Conservation (phyloP, 768 basidiomycete genomes). For the Cystofilobasidium ferigula region DNA sequence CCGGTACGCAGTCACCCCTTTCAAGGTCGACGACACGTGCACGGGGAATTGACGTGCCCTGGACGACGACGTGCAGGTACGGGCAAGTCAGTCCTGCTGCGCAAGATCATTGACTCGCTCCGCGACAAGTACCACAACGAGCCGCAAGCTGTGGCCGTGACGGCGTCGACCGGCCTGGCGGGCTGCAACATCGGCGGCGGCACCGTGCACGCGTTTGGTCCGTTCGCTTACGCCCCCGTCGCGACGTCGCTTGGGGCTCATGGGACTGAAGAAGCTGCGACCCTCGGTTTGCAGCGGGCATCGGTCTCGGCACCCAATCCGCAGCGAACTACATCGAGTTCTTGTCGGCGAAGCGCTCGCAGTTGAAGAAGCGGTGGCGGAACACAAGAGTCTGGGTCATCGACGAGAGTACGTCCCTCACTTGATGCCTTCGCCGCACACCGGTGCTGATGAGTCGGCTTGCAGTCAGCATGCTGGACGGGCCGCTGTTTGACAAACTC, state of each 20-base stretch:
- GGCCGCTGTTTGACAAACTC: constrained; percentile 70
- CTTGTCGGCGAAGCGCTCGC: constrained; percentile 47
- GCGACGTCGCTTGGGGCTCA: background rate
- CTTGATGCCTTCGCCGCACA: background rate
- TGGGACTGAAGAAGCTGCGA: background rate
- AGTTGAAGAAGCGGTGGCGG: constrained; percentile 67
- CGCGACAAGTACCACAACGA: background rate
- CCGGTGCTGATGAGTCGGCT: background rate
- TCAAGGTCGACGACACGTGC: no score
- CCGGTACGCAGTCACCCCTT: constrained; percentile 2
- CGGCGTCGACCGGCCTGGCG: constrained; percentile 25
- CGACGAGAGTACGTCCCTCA: constrained; percentile 57
- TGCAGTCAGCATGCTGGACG: constrained; percentile 94
- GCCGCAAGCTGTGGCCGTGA: constrained; percentile 25
- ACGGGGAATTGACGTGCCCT: background rate
- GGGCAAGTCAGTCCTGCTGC: constrained; percentile 17
- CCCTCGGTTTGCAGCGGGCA: background rate
- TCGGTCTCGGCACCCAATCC: constrained; percentile 14
- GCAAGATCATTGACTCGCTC: constrained; percentile 5
- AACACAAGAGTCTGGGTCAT: constrained; percentile 75
- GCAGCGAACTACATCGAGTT: constrained; percentile 7
- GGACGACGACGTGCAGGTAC: background rate
- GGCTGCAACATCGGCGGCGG: constrained; percentile 23
- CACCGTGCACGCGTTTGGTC: constrained; percentile 15
- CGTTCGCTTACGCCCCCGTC: background rate